Conservation (phyloP, 1,284 basidiomycete species). For the Papiliotrema fonsecae region DNA sequence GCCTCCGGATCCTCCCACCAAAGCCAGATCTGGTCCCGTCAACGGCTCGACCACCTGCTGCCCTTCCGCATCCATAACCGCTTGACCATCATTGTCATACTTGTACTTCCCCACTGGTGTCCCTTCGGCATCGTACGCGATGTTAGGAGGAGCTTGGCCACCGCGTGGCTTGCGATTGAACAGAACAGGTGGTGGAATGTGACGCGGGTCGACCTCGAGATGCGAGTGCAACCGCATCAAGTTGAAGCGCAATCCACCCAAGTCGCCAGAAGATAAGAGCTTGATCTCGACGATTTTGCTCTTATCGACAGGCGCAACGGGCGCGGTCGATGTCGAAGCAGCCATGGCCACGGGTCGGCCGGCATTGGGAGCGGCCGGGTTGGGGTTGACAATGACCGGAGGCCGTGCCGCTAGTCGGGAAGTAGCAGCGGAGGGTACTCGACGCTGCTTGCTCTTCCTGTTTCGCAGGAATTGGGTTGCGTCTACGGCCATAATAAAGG, state of each 20-base stretch:
- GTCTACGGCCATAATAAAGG: too few species aligned
- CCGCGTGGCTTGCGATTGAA: slow-evolving; percentile 42
- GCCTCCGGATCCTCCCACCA: slow-evolving; percentile 31
- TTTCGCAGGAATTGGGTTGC: slow-evolving; percentile 37
- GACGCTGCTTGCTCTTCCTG: slow-evolving; percentile 25
- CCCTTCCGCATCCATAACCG: slow-evolving; percentile 35
- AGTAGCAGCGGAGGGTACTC: too few species aligned
- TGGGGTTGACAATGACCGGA: background rate
- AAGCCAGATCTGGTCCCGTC: slow-evolving; percentile 32
- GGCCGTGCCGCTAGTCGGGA: too few species aligned
- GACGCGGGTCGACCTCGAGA: slow-evolving; percentile 29
- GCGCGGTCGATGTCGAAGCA: background rate
- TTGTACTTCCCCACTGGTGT: slow-evolving; percentile 36
- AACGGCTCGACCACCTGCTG: slow-evolving; percentile 30
- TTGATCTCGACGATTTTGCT: slow-evolving; percentile 31
- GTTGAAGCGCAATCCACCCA: slow-evolving; percentile 29
- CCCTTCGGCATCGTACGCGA: slow-evolving; percentile 32
- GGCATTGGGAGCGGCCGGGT: background rate
- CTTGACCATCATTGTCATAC: slow-evolving; percentile 37
- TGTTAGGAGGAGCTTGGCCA: slow-evolving; percentile 21
- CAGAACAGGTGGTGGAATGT: slow-evolving; percentile 27
- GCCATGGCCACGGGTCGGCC: background rate
- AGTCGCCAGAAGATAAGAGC: slow-evolving; percentile 29
- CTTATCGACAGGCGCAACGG: background rate
- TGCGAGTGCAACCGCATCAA: slow-evolving; percentile 35